These are phyloP conservation scores for Eimeria necatrix DNA, from an alignment of 169 alveolate species.

Conservation along the genomic window DNA sequence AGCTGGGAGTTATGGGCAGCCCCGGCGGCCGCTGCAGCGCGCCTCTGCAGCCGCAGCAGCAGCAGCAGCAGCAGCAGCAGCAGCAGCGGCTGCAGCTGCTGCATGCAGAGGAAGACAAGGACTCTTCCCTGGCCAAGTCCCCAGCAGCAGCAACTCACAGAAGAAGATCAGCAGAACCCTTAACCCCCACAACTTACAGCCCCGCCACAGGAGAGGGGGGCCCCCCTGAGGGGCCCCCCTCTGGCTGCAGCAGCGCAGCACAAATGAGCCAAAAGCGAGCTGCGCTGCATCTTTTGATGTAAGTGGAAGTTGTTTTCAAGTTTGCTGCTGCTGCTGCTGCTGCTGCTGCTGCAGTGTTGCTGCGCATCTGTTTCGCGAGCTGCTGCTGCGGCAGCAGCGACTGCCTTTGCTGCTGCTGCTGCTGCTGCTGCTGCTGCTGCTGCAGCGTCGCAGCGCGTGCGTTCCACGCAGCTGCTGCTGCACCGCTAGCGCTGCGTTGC, in stretches of 20 bases:
- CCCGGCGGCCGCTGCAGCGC: no score
- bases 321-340: no score
- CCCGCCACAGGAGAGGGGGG: no score
- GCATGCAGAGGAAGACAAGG: background rate
- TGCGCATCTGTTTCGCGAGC: no score
- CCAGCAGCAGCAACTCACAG: background rate
- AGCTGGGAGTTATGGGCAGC: no score
- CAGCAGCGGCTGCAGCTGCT: background rate
- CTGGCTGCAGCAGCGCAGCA: slow-evolving; percentile 3
- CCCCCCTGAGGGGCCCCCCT: slow-evolving; percentile 8
- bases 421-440: background rate
- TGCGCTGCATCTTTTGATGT: background rate
- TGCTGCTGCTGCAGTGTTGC: no score
- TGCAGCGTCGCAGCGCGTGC: background rate
- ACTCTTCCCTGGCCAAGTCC: background rate
- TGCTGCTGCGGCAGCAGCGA: no score
- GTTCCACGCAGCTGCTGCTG: background rate
- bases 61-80: background rate
- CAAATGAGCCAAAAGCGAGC: background rate
- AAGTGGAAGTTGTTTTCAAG: background rate
- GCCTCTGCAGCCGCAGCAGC: slow-evolving; percentile 37
- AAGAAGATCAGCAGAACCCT: slow-evolving; percentile 8
- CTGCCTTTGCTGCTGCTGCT: background rate
- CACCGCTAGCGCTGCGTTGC: background rate
- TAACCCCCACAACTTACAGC: no score